Percentiles rank a stretch among this genome's conserved stretches.
Conservation (phyloP, 768 basidiomycete genomes). For the Lactifluus pinguis region DNA sequence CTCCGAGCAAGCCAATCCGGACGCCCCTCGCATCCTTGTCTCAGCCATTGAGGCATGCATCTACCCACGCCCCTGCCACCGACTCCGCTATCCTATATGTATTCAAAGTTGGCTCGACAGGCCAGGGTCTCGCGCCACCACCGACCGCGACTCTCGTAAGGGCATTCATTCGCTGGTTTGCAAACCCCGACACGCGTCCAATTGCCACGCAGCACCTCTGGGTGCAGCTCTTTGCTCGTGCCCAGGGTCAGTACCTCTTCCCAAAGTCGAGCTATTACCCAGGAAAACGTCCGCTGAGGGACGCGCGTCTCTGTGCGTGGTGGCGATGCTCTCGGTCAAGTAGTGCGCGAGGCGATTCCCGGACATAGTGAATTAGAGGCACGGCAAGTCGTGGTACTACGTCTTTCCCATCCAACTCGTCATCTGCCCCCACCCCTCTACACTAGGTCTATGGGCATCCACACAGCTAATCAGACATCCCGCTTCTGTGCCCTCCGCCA, state of each 20-base stretch:
- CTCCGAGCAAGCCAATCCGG: constrained; percentile 47
- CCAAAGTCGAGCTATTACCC: constrained; percentile 68
- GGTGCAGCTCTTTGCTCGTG: constrained; percentile 43
- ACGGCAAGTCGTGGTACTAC: constrained; percentile 39
- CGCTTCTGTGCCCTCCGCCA: constrained; percentile 42
- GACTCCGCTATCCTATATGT: constrained; percentile 43
- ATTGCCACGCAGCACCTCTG: constrained; percentile 4
- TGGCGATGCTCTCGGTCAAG: constrained; percentile 70
- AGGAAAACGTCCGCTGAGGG: constrained; percentile 70
- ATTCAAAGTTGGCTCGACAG: constrained; percentile 91
- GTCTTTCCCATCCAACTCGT: constrained; percentile 17
- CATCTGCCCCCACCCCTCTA: constrained; percentile 15
- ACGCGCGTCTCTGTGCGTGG: constrained; percentile 81
- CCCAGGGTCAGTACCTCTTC: constrained; percentile 90
- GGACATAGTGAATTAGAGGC: constrained; percentile 66
- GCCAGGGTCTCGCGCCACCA: constrained; percentile 53
- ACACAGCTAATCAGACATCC: constrained; percentile 39
- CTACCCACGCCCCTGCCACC: constrained; percentile 8
- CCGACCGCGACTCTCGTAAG: constrained; percentile 64
- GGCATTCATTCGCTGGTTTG: constrained; percentile 39
- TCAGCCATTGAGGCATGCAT: constrained; percentile 53
- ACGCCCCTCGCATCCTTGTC: constrained; percentile 52
- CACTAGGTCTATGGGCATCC: constrained; percentile 77
- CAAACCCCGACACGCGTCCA: constrained; percentile 25
- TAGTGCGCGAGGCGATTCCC: constrained; percentile 40